Evolutionary conservation across 495 filamentous ascomycete species (phyloP), one percentile per base, ranked within the genome.

Genomic region (Penicillium mononematosum): DNA sequence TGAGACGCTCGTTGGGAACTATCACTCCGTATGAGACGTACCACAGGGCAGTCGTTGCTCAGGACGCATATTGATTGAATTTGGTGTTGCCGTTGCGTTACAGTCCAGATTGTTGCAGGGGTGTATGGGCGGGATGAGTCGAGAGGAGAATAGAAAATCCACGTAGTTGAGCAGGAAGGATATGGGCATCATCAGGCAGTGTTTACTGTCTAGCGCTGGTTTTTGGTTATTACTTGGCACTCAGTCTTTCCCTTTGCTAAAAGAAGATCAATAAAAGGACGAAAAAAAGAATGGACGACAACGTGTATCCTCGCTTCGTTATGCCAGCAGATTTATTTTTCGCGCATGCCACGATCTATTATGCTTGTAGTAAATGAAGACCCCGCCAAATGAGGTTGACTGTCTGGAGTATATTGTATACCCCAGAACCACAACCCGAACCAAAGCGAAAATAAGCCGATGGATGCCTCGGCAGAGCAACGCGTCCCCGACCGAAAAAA

Each of bases 21-120:
- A 82, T 92, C 55, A 94, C 91, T 4, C 84, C 88, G 3, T 97
- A 87, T 59, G 88, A 93, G 41, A 86, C 84, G 2, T 96, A 73
- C 58, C 66, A 61, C 54, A 74, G 75, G 58, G 76, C 76, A 8
- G 47, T 78, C 32, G 59, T 59, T 36, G 58, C 66, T 9, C 70
- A 76, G 49, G 62, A 68, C 50, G 56, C 56, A n/a, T 66, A 39
- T 24, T 67, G 29, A 62, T 55, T 39, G 45, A 39, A 39, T 39
- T 17, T n/a, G 17, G 16, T n/a, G 16, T 17, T 39, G 36, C n/a
- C n/a, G 5, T 17, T 17, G n/a, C n/a, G 5, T 9, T 17, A 39
- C n/a, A 17, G n/a, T 39, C 16, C 17, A 39, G 4, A 39, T 17
- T 39, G 16, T 39, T 39, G n/a, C 36, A 17, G 16, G 8, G 16